Evolutionary conservation across 1,284 basidiomycete species (phyloP).

Genomic region (Sanguinoderma infundibulare): DNA sequence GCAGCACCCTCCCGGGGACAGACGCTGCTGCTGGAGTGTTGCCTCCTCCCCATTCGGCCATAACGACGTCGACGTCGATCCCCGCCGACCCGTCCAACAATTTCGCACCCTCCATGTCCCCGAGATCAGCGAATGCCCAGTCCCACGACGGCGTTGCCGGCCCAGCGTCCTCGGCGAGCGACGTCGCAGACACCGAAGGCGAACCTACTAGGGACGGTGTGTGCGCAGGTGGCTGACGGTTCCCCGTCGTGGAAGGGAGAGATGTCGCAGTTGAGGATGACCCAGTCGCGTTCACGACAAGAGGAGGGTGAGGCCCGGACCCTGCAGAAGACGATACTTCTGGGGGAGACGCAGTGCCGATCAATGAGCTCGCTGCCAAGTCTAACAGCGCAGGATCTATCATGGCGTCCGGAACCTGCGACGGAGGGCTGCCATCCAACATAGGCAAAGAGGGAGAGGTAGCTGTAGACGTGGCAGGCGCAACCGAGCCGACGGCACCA

Average conservation of each 20-base stretch:
- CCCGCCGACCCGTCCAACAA: conserved; percentile 27
- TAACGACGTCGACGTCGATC: conserved; percentile 24
- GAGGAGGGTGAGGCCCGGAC: not conserved
- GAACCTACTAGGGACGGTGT: conserved; percentile 38
- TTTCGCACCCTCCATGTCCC: conserved; percentile 12
- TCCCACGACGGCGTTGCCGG: conserved; percentile 22
- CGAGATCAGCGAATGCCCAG: conserved; percentile 17
- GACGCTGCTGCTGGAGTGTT: not conserved
- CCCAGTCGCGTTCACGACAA: not conserved
- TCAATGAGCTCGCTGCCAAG: conserved; percentile 21
- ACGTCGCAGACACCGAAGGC: conserved; percentile 41
- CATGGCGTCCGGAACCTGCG: conserved; percentile 28
- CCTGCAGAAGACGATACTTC: not conserved
- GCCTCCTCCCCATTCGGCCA: conserved; percentile 6
- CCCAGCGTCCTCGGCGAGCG: conserved; percentile 33
- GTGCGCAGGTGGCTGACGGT: conserved; percentile 1
- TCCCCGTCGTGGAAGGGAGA: not conserved
- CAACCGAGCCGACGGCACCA: conserved; percentile 11
- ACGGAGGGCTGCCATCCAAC: not conserved
- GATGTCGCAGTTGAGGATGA: not conserved
- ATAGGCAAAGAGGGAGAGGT: not conserved
- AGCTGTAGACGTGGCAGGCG: conserved; percentile 16
- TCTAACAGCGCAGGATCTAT: conserved; percentile 45
- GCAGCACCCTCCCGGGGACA: not conserved
- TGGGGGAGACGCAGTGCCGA: not conserved